These are phyloP conservation scores for Suillus fuscotomentosus DNA, from an alignment of 768 basidiomycete genomes.

Conservation along the genomic window DNA sequence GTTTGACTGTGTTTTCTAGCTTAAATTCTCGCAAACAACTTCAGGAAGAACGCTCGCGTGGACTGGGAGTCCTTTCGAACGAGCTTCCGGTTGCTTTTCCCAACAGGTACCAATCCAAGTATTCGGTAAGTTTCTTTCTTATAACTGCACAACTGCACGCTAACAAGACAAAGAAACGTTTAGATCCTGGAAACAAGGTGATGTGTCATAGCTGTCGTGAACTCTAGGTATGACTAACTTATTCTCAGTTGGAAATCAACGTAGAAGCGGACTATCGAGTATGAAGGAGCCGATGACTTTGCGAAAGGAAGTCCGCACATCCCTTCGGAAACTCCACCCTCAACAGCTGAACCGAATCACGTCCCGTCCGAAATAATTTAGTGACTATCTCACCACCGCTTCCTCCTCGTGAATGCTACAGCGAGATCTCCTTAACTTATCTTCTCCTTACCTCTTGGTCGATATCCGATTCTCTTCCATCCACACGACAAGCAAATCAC, in stretches of 20 bases:
- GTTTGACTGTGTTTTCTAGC: slow-evolving; percentile 16
- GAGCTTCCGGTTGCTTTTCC: slow-evolving; percentile 26
- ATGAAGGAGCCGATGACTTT: slow-evolving; percentile 8
- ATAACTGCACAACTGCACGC: no score
- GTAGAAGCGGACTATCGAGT: slow-evolving; percentile 27
- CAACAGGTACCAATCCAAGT: slow-evolving; percentile 14
- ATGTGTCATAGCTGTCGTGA: background rate
- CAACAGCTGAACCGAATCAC: background rate
- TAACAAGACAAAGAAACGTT: background rate
- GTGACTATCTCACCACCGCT: background rate
- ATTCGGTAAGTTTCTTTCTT: background rate
- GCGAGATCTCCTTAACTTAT: no score
- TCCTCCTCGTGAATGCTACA: background rate
- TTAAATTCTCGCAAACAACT: slow-evolving; percentile 37
- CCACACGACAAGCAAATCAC: background rate
- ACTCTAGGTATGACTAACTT: background rate
- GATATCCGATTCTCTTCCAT: background rate
- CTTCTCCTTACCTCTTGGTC: background rate
- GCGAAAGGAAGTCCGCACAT: background rate
- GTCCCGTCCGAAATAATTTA: background rate
- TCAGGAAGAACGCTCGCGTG: slow-evolving; percentile 25
- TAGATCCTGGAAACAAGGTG: background rate
- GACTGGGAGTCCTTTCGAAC: slow-evolving; percentile 19
- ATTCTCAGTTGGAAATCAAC: slow-evolving; percentile 24
- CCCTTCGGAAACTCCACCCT: background rate